Base-by-base conservation (phyloP, 2,329 filamentous ascomycete genomes). In the Ciborinia camelliae region DNA sequence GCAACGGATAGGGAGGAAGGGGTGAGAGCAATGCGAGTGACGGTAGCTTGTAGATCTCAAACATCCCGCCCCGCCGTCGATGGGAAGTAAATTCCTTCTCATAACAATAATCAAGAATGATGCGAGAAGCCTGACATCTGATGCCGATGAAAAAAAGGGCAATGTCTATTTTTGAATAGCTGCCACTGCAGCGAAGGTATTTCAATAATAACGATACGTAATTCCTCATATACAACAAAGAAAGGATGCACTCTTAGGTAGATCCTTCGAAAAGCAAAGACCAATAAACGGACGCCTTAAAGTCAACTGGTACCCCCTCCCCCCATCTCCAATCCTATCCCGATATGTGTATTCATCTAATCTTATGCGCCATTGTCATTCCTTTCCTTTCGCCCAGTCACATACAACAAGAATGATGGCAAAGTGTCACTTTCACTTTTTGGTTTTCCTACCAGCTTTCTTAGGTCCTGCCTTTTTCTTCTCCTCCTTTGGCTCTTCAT, bases 401-500 rank as follows among this genome's bases (percentile, higher is more conserved):
- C 14, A 45, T 35, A 35, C 12, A 23, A 26, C 2, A 5, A 58
- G 28, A 58, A 58, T 47, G 30, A 26, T 18, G 12, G 55, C 9
- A 18, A 20, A 26, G 55, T 47, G 28, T 35, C 10, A 52, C n/a
- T 39, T 57, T 64, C 54, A 64, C 54, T 64, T 60, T 35, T 60
- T 64, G 9, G 43, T 35, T 35, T 63, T 58, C 30, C 35, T 60
- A 26, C 45, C 43, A 47, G 39, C 39, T 2, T 65, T 47, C 12
- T 63, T 39, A 8, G 59, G 39, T 6, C 20, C 28, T 14, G 28
- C 41, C 61, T 57, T 57, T 43, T 43, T 18, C 26, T 26, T 43
- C 20, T 30, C 28, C 18, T 52, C 18, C 8, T 43, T 62, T 43
- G 35, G 20, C 35, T 43, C 37, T 12, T 43, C 9, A 23, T 62